Evolutionary conservation across 768 basidiomycete genomes (phyloP), one percentile per base, ranked within the genome.

Genomic region (Nidularia pulvinata): DNA sequence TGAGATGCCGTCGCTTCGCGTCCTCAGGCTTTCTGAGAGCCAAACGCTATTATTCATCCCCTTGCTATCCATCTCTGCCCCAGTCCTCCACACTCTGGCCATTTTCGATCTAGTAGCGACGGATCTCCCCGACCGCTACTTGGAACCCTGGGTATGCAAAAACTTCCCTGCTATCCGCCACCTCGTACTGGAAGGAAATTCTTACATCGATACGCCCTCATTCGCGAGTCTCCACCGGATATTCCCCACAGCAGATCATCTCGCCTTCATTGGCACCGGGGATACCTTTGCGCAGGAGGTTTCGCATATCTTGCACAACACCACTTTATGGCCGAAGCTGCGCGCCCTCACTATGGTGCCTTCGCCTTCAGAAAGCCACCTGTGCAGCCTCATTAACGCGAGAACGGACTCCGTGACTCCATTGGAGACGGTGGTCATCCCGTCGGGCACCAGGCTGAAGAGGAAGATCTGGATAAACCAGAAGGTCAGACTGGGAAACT

Each of bases 1-100:
- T 33, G 36, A 43, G 5, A 48, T 65, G 25, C 64, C 62, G n/a
- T 57, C 60, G 16, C 48, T 65, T 45, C 54, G 33, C n/a, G 44
- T 50, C 25, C 55, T 65, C 34, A 57, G 57, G 42, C 51, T 65
- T 36, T 54, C 60, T 33, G 64, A 65, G 49, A 61, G 59, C 46
- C 57, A 58, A 33, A 59, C 56, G 54, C 61, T 62, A 22, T 48
- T 65, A 19, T 59, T 59, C 42, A 51, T 58, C 16, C 64, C 64
- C 16, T 57, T 65, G 25, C 56, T 60, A 33, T 56, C 60, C 10
- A 61, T 65, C 39, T 57, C 58, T 6, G 64, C 64, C 5, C 62
- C 61, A 19, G 34, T 46, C 34, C 50, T 65, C 16, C 57, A 57
- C 39, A 60, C 62, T 9, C 54, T 64, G 13, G 49, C 54, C 32